phyloP scores from a whole-genome alignment of 768 basidiomycete genomes.

The Tylopilus cervinicoccineus region DNA sequence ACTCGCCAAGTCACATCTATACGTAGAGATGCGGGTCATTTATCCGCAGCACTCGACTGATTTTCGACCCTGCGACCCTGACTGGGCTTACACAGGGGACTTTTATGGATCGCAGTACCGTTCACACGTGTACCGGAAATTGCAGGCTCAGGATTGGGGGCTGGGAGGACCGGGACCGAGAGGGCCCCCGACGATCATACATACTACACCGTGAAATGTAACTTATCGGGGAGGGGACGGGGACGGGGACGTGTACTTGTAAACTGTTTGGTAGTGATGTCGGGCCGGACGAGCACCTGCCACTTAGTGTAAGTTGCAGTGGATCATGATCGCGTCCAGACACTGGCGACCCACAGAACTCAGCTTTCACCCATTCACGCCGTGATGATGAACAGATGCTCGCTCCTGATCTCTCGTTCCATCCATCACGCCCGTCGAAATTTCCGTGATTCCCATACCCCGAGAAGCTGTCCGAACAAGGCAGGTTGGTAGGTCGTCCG shows the following conservation, averaged over 20 bases:
- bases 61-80: slow-evolving; percentile 17
- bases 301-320: no score
- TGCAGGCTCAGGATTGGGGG: slow-evolving; percentile 27
- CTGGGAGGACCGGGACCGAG: slow-evolving; percentile 22
- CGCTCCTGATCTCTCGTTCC: background rate
- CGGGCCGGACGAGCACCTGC: background rate
- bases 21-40: slow-evolving; percentile 23
- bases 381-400: background rate
- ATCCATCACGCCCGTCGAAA: slow-evolving; percentile 13
- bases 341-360: slow-evolving; percentile 9
- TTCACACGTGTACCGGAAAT: slow-evolving; percentile 27
- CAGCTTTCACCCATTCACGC: slow-evolving; percentile 8
- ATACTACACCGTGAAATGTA: slow-evolving; percentile 19
- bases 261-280: background rate
- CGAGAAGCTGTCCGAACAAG: slow-evolving; percentile 18
- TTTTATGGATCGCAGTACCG: slow-evolving; percentile 33
- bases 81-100: slow-evolving; percentile 26
- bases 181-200: slow-evolving; percentile 25
- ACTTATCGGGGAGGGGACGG: no score
- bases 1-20: slow-evolving; percentile 25
- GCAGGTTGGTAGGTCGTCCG: slow-evolving; percentile 13
- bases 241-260: background rate
- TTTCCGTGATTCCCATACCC: slow-evolving; percentile 19
- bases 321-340: background rate
- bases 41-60: slow-evolving; percentile 15